phyloP scores from a whole-genome alignment of 2,329 filamentous ascomycete species.

The Podosphaera aphanis region DNA sequence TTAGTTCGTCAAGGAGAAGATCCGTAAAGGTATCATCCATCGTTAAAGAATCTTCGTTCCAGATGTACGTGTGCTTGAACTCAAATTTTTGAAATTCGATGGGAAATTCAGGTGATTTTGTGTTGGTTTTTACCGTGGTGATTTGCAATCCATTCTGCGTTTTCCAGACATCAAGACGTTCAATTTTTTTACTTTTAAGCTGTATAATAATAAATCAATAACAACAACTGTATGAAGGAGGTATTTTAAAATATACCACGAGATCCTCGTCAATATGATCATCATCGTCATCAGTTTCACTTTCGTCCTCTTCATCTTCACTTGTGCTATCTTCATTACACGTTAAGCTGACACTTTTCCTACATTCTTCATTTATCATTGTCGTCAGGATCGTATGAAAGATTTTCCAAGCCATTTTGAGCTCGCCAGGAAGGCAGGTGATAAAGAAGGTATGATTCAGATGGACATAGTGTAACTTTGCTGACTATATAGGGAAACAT shows the following conservation, averaged over 20 bases:
- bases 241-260: not conserved
- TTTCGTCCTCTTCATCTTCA: not conserved
- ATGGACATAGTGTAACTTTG: slow-evolving; percentile 1
- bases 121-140: no score
- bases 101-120: not conserved
- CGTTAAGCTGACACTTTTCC: slow-evolving; percentile 1
- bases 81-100: not conserved
- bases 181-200: slow-evolving; percentile 1
- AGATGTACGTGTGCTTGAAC: not conserved
- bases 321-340: slow-evolving; percentile 2
- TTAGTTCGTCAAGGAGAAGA: not conserved
- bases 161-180: not conserved
- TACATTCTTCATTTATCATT: slow-evolving; percentile 7
- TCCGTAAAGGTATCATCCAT: not conserved
- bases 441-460: slow-evolving; percentile 3
- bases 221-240: not conserved
- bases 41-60: not conserved
- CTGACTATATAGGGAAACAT: slow-evolving; percentile 1
- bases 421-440: slow-evolving; percentile 2
- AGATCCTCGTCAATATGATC: slow-evolving; percentile 2
- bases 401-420: slow-evolving; percentile 1
- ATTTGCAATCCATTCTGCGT: not conserved
- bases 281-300: slow-evolving; percentile 3
- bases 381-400: slow-evolving; percentile 4
- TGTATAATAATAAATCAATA: not conserved